Base-by-base conservation (phyloP, 495 filamentous ascomycete genomes). In the Podospora didyma region DNA sequence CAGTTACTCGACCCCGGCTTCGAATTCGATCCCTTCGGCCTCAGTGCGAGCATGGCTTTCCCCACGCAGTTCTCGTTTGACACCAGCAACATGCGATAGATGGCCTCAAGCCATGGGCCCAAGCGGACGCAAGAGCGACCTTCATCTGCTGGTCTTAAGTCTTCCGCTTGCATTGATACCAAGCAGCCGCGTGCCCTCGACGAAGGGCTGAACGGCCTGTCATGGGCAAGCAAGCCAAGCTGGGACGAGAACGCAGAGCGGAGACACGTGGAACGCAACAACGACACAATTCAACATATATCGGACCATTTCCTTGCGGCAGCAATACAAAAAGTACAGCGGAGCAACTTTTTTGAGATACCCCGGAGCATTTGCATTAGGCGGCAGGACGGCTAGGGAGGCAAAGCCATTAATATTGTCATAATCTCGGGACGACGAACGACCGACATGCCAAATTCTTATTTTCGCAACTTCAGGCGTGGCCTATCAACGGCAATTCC, bases 1-100 rank as follows among this genome's bases (percentile, higher is more conserved):
- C 81, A 85, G 54, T 73, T 90, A 12, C 81, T 95, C 62, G 90
- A 92, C 63, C 87, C 89, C 10, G 86, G 88, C 73, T 79, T 94
- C 39, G 91, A 96, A 68, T 86, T 89, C 57, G 92, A 96, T 73
- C 90, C 92, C 9, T 96, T 96, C 64, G 92, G 91, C 17, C 75
- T 96, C 44, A 90, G 87, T 52, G 90, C 91, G 20, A 94, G 89
- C 73, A 95, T 96, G 92, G 89, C 92, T 62, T 96, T 95, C 63
- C 91, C 91, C 20, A 92, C 89, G 3, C 88, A 90, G 41, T 96
- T 92, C 75, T 88, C 86, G 51, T 92, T 90, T 68, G 88, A 92
- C 54, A 82, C 79, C 47, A 82, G 79, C 68, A 81, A 79, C 53
- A 81, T 82, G 78, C 70, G 79, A 65, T 81, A 64, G 53, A 34